Percentiles rank a stretch among this genome's conserved stretches.
Conservation (phyloP, 345 rosid genomes). For the Turnera subulata region DNA sequence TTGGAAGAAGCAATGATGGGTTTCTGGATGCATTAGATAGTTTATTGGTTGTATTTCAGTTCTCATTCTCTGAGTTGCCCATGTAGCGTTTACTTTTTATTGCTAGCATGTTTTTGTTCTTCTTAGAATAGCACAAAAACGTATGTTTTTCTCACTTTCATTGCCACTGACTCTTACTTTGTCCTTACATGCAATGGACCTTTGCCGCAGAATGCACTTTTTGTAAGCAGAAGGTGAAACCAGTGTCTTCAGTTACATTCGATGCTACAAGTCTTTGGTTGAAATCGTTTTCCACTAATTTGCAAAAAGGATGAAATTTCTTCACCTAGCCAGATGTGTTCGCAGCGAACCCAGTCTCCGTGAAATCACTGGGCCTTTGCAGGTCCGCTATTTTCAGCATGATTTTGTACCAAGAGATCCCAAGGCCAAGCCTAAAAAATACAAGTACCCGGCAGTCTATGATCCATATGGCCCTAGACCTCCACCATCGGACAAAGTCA, state of each 20-base stretch:
- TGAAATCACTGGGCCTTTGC: constrained; percentile 31
- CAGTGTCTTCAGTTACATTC: too few relatives aligned
- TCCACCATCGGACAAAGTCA: constrained; percentile 26
- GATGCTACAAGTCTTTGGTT: too few relatives aligned
- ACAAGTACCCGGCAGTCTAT: constrained; percentile 46
- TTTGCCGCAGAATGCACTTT: too few relatives aligned
- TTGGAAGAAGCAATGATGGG: too few relatives aligned
- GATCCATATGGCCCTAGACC: constrained; percentile 58
- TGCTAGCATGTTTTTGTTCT: too few relatives aligned
- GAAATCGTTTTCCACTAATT: constrained; percentile 2
- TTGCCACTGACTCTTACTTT: neutral
- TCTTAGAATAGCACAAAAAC: too few relatives aligned
- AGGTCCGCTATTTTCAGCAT: constrained; percentile 45
- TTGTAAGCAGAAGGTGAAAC: too few relatives aligned
- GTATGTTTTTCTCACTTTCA: neutral
- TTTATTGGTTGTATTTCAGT: too few relatives aligned
- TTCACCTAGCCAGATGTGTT: constrained; percentile 20
- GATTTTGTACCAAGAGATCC: constrained; percentile 55
- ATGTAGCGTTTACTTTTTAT: too few relatives aligned
- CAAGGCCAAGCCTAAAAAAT: constrained; percentile 36
- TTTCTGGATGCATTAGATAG: too few relatives aligned
- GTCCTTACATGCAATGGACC: neutral
- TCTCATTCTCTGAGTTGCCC: too few relatives aligned
- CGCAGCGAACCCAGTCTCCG: constrained; percentile 12
- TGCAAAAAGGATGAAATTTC: constrained; percentile 32